Percentiles rank a stretch among this genome's conserved stretches.
Conservation (phyloP, 1,139 yeast species). For the Schizosaccharomyces versatilis region DNA sequence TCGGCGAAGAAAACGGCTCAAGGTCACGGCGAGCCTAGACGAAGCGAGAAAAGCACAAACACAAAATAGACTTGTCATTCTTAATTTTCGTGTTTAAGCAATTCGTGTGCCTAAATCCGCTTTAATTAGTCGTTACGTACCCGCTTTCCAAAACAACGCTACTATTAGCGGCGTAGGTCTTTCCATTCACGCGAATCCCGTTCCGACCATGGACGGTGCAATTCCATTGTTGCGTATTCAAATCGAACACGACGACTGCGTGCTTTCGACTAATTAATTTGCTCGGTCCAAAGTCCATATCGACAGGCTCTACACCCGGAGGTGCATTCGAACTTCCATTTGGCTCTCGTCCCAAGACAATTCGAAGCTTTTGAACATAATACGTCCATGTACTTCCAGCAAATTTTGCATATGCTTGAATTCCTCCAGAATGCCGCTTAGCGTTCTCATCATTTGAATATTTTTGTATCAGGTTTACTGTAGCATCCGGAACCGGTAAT, state of each 20-base stretch:
- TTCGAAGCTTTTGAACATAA: conserved; percentile 60
- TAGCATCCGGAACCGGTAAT: conserved; percentile 14
- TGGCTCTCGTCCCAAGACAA: conserved; percentile 59
- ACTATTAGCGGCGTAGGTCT: conserved; percentile 30
- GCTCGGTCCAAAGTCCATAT: conserved; percentile 88
- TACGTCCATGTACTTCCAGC: conserved; percentile 58
- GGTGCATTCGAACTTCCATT: conserved; percentile 16
- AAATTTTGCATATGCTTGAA: conserved; percentile 63
- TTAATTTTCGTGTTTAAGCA: neutral
- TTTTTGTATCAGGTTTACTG: conserved; percentile 25
- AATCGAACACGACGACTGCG: conserved; percentile 61
- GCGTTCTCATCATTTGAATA: conserved; percentile 36
- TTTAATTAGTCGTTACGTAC: conserved; percentile 1
- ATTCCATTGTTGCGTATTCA: conserved; percentile 65
- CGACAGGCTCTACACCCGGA: conserved; percentile 23
- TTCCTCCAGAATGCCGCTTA: conserved; percentile 41
- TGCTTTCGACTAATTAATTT: conserved; percentile 83
- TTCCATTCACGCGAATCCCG: conserved; percentile 65
- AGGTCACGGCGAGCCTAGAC: neutral
- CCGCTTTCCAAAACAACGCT: conserved; percentile 49
- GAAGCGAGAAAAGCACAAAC: neutral
- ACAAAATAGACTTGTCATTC: neutral
- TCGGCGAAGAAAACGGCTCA: neutral
- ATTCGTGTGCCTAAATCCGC: no score
- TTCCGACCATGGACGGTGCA: conserved; percentile 64